Evolutionary conservation across 768 basidiomycete species (phyloP), one percentile per base, ranked within the genome.

Genomic region (Termitomyces sp.): DNA sequence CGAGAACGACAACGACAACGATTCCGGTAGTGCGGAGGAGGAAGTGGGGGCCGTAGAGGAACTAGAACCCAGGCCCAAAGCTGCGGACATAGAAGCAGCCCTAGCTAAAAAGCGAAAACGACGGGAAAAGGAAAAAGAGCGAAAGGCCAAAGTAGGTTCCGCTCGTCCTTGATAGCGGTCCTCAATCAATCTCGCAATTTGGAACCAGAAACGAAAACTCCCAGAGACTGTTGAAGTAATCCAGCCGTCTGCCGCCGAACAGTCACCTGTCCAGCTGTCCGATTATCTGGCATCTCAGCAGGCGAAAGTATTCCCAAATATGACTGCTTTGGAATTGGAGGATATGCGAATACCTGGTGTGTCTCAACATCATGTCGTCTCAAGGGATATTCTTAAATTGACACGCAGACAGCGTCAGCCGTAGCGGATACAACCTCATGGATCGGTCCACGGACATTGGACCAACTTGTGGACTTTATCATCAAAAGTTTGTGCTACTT

Each of bases 291-390:
- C 81, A 9, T 68, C 80, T 27, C 78, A 87, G 73, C 92, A 93
- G 68, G 78, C 78, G 50, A 90, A 86, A 65, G 80, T 84, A 4
- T 89, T 87, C 66, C 76, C 85, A 2, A 81, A 87, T 50, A 73
- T 89, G 65, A 89, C 88, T 8, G 74, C 75, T 13, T 77, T 98
- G 59, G 95, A 98, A 74, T 78, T 95, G 39, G 81, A 83, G 13
- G 94, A 96, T 65, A 75, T 88, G 47, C 77, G 76, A 53, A 87
- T 97, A 71, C 89, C 88, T 67, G 85, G 95, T 93, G 68, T 63
- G 85, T 71, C 9, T 61, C n/a, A 42, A 20, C 27, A 18, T 24
- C 47, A 20, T 54, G 22, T 36, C 45, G 41, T 24, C 27, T 63
- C 49, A 58, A 64, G 60, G 63, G 70, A 70, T 67, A 65, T 71